Evolutionary conservation across 768 basidiomycete species (phyloP), one percentile per base, ranked within the genome.

Genomic region (Serendipita sp.): DNA sequence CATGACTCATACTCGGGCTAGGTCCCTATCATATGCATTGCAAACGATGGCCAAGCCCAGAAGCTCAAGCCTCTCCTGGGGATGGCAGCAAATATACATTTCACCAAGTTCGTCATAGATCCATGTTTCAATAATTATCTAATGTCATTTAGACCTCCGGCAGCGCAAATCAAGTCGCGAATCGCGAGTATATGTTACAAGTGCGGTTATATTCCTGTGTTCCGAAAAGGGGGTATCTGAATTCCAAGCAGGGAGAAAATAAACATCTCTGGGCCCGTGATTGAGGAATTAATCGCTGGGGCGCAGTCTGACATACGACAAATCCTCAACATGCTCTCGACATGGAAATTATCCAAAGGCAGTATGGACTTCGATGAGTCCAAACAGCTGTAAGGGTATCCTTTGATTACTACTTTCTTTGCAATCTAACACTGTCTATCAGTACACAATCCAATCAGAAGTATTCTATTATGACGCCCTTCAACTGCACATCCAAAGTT

Each of bases 21-120:
- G 93, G 82, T 96, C 56, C 96, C 96, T 0, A 90, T 99, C 66
- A 96, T 99, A 34, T 93, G 95, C 68, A 97, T 99, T 65, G 94
- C 93, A 34, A 99, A 99, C 68, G 96, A 99, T 69, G 77, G 80
- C 24, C 78, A 78, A 0, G 83, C 83, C n/a, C 88, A 83, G 66
- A 99, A 99, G 73, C 79, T 99, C 70, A 97, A 90, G 72, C 94
- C 96, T 0, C 74, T 99, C 7, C 71, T 77, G 62, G 70, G 71
- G 3, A 89, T 85, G 0, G 85, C 90, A 1, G 95, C 79, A 70
- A 81, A 77, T 64, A 75, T 98, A 68, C 66, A 82, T 0, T 99
- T 95, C 77, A 78, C 76, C 60, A 85, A 85, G 92, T 94, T 43
- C 9, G 81, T 72, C 28, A 17, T 11, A 7, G 7, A 2, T 41